Percentiles rank a stretch among this genome's conserved stretches.
These are phyloP conservation scores for Paxillus involutus DNA, from an alignment of 768 basidiomycete species.

Conservation along the genomic window DNA sequence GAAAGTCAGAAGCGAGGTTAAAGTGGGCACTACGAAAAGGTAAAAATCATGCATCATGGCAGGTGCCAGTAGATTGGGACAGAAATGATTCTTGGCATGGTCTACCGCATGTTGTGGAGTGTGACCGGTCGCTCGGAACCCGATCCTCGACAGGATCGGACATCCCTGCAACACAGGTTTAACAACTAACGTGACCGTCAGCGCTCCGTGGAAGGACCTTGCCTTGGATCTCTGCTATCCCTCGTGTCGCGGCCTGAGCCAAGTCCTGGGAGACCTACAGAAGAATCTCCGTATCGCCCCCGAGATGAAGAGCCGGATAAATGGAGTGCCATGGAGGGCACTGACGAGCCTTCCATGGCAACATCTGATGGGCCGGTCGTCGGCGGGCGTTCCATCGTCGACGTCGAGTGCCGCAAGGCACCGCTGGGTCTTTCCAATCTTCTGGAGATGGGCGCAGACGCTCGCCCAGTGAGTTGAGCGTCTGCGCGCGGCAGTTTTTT, in stretches of 20 bases:
- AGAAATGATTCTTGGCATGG: constrained; percentile 4
- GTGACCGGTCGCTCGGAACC: constrained; percentile 14
- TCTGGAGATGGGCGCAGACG: constrained; percentile 64
- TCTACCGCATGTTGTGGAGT: constrained; percentile 14
- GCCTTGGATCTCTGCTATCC: constrained; percentile 29
- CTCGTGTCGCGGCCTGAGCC: constrained; percentile 36
- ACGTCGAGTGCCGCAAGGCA: constrained; percentile 39
- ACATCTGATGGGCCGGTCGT: constrained; percentile 22
- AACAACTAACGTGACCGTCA: constrained; percentile 9
- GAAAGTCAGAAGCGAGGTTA: constrained; percentile 3
- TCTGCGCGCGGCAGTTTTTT: constrained; percentile 84
- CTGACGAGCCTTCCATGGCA: constrained; percentile 29
- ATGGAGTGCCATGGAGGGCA: constrained; percentile 32
- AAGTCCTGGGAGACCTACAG: constrained; percentile 20
- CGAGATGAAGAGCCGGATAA: constrained; percentile 32
- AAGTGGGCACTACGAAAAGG: constrained; percentile 12
- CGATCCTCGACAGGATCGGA: constrained; percentile 8
- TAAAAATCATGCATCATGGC: constrained; percentile 26
- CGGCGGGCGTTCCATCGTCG: constrained; percentile 27
- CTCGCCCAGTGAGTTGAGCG: constrained; percentile 67
- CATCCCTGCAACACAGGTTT: not conserved
- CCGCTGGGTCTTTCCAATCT: constrained; percentile 35
- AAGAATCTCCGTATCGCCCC: constrained; percentile 36
- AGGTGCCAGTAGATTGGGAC: constrained; percentile 12
- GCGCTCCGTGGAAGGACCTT: constrained; percentile 28